A percentile compares a stretch with the other conserved stretches of the same genome.
phyloP scores from a whole-genome alignment of 129 eudicot genomes.

The Chrysanthemum lavandulifolium region DNA sequence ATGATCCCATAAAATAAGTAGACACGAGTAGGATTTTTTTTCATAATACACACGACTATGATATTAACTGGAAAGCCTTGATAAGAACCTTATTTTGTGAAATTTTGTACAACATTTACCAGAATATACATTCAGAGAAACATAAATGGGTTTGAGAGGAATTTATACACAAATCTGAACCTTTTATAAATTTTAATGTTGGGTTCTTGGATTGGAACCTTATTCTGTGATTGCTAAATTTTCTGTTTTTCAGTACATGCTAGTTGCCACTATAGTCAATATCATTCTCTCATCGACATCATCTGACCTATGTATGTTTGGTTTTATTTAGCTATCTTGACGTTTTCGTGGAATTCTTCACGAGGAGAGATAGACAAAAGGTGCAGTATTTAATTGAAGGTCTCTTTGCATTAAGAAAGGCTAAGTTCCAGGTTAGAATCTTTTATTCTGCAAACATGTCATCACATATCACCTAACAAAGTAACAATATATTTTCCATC shows the following conservation, averaged over 20 bases:
- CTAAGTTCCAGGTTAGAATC: conserved; percentile 80
- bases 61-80: no score
- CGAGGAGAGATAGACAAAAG: conserved; percentile 95
- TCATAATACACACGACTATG: no score
- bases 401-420: conserved; percentile 82
- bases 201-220: neutral
- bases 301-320: neutral
- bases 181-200: no score
- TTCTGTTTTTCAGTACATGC: conserved; percentile 2
- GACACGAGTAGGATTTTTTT: no score
- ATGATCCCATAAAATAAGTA: no score
- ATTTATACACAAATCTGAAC: neutral
- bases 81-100: no score
- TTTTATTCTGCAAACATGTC: neutral
- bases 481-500: neutral
- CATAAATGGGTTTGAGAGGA: neutral
- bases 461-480: neutral
- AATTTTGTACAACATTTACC: no score
- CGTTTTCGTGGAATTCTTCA: conserved; percentile 98
- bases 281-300: neutral
- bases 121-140: neutral
- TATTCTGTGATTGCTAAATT: neutral
- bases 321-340: conserved; percentile 70
- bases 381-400: conserved; percentile 94
- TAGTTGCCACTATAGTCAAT: neutral